A percentile compares a stretch with the other conserved stretches of the same genome.
Conservation (phyloP, 1,284 basidiomycete species). For the Ceratobasidium sp. region DNA sequence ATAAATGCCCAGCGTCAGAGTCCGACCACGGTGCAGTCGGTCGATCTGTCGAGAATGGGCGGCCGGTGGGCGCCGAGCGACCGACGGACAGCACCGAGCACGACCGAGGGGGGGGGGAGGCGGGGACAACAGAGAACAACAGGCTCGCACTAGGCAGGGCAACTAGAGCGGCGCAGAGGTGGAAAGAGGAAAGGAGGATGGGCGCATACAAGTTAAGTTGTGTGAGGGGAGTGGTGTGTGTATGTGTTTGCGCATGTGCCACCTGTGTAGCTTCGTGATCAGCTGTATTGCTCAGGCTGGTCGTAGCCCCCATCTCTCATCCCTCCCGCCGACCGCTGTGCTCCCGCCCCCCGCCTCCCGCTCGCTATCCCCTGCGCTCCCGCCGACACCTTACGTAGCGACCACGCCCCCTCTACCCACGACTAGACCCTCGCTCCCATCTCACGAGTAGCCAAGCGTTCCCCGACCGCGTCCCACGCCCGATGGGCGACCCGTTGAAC, state of each 20-base stretch:
- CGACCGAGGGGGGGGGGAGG: not conserved
- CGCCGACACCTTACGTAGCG: conserved; percentile 1
- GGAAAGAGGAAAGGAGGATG: not conserved
- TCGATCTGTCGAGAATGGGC: no score
- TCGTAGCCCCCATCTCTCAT: no score
- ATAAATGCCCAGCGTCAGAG: conserved; percentile 23
- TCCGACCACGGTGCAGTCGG: no score
- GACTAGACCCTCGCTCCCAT: not conserved
- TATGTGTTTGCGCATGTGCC: conserved; percentile 17
- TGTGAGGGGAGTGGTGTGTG: conserved; percentile 9
- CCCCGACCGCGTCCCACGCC: conserved; percentile 16
- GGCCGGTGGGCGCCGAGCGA: no score
- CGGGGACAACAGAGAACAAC: no score
- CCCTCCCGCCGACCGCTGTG: no score
- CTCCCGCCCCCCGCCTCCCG: not conserved
- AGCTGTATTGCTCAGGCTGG: conserved; percentile 27
- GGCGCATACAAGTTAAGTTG: not conserved
- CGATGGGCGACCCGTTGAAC: conserved; percentile 40
- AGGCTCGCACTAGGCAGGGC: no score
- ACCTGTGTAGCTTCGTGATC: conserved; percentile 33
- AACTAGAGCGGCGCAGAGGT: not conserved
- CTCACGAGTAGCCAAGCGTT: not conserved
- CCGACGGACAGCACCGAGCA: not conserved
- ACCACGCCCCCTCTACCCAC: not conserved
- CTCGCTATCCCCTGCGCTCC: not conserved